Evolutionary conservation across 176 grass and related monocot genomes (phyloP), one percentile per base, ranked within the genome.

Genomic region (Oryza longistaminata): DNA sequence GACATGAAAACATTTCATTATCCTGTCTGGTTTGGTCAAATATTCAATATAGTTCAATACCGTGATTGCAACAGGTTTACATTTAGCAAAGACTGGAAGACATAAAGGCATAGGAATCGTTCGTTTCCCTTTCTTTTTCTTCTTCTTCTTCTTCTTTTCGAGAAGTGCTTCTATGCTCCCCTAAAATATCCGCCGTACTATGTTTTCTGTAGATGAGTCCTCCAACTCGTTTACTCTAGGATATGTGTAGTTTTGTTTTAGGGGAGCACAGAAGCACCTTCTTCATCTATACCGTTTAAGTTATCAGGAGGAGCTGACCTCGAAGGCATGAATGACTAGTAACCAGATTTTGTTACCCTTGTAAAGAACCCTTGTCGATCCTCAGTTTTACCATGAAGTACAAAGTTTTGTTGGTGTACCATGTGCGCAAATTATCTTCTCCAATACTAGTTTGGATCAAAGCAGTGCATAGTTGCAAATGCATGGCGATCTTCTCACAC

Each of bases 91-190:
- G 86, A 66, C 65, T 52, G 81, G 50, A 84, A 66, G 44, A 0
- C 43, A 31, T 26, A 69, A 75, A 87, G 74, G 46, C 81, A 80
- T 84, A 87, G 89, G 53, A 76, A 42, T 42, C 64, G 46, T 21
- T 86, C 35, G 44, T 75, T 81, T 50, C 3, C 2, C 4, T 0
- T 39, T 75, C 17, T 17, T 79, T 65, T n/a, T n/a, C n/a, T n/a
- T 66, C 49, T 55, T 35, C 35, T 37, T 37, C 35, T 37, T 35
- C n/a, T 68, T 62, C 13, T 46, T 64, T 58, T 31, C 8, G 6
- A 58, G 79, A 44, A 74, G 64, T 82, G 84, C 79, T 90, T 90
- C 79, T 90, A 87, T 79, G 12, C 26, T 83, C 88, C 88, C 84
- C 88, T 90, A 17, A 62, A 73, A 78, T 74, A 73, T 45, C 68